Percentiles rank a stretch among this genome's conserved stretches.
Conservation (phyloP, 495 filamentous ascomycete genomes). For the Jackrogersella multiformis region DNA sequence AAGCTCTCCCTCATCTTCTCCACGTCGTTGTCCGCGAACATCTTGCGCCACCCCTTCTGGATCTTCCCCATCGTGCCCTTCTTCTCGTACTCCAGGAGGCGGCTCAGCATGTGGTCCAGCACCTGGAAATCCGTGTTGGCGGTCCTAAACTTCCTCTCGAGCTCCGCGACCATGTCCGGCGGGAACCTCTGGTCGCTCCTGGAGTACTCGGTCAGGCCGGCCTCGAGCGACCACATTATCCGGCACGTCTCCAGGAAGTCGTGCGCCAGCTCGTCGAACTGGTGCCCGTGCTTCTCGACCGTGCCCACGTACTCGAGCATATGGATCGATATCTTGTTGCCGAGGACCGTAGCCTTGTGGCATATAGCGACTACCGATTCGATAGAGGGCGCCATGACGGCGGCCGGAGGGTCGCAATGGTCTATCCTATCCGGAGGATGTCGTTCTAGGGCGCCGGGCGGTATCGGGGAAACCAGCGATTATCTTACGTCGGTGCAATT, state of each 20-base stretch:
- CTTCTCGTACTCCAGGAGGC: slow-evolving; percentile 58
- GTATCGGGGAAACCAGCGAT: not conserved
- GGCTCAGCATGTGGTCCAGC: slow-evolving; percentile 59
- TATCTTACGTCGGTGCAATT: not conserved
- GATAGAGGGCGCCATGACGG: slow-evolving; percentile 36
- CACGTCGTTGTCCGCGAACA: slow-evolving; percentile 56
- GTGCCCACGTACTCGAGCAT: slow-evolving; percentile 66
- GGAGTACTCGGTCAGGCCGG: slow-evolving; percentile 56
- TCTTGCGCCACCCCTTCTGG: slow-evolving; percentile 60
- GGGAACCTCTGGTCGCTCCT: slow-evolving; percentile 54
- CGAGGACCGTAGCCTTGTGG: slow-evolving; percentile 51
- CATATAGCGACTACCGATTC: slow-evolving; percentile 41
- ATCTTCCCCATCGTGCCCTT: slow-evolving; percentile 59
- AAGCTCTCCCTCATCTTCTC: slow-evolving; percentile 53
- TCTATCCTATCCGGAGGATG: not conserved
- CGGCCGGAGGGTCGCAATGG: not conserved
- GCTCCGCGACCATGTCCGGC: slow-evolving; percentile 56
- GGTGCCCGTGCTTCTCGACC: slow-evolving; percentile 52
- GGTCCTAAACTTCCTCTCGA: slow-evolving; percentile 60
- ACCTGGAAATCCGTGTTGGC: slow-evolving; percentile 58
- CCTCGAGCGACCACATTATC: slow-evolving; percentile 61
- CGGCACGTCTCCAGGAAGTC: slow-evolving; percentile 63
- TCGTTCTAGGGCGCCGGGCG: not conserved
- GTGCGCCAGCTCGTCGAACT: slow-evolving; percentile 59
- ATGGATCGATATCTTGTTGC: slow-evolving; percentile 63